A percentile compares a stretch with the other conserved stretches of the same genome.
Conservation (phyloP, 2,329 filamentous ascomycete species). For the Nemania abortiva region DNA sequence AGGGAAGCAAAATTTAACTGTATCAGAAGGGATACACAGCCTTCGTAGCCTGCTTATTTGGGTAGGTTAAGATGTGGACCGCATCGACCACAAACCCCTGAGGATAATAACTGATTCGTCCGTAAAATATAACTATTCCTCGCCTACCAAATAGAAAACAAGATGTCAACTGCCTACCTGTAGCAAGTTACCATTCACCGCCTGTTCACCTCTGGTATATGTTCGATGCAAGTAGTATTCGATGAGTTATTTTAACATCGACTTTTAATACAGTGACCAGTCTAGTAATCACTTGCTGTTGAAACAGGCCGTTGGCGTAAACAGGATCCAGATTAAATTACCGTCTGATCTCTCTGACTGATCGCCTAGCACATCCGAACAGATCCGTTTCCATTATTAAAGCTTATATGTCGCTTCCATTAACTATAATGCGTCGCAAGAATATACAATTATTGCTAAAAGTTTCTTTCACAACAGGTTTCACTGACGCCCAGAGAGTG, state of each 20-base stretch:
- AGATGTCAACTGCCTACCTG: neutral
- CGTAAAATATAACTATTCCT: neutral
- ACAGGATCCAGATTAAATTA: slow-evolving; percentile 13
- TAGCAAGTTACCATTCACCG: too few species aligned
- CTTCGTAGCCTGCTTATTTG: slow-evolving; percentile 12
- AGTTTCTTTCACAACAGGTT: neutral
- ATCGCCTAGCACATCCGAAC: slow-evolving; percentile 29
- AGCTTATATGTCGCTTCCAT: neutral
- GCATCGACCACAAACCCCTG: neutral
- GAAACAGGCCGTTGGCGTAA: slow-evolving; percentile 21
- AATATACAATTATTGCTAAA: neutral
- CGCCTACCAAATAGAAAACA: neutral
- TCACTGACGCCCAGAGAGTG: neutral
- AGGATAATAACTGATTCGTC: neutral
- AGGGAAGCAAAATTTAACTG: neutral
- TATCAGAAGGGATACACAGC: slow-evolving; percentile 30
- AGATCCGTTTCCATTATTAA: slow-evolving; percentile 18
- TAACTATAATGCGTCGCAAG: neutral
- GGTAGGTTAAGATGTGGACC: neutral
- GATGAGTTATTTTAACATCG: neutral
- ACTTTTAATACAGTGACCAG: slow-evolving; percentile 8
- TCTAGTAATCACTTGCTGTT: slow-evolving; percentile 11
- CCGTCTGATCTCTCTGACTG: slow-evolving; percentile 24
- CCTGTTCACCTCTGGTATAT: neutral
- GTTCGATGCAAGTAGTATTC: neutral